Conservation (phyloP, 2,329 filamentous ascomycete genomes). For the Fusarium equiseti region DNA sequence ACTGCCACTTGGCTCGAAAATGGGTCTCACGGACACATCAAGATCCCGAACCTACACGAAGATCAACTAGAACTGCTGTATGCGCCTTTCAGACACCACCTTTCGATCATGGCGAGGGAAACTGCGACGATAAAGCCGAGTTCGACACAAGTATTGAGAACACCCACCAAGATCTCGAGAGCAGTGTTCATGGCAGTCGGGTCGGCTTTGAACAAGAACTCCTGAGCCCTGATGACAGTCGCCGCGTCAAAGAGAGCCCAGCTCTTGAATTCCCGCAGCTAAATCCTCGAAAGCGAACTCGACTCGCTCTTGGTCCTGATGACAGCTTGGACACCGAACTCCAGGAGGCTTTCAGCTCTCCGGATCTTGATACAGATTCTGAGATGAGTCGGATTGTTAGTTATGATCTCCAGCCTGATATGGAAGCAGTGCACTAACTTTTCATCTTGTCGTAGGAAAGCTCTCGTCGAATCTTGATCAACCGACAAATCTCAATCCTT, state of each 20-base stretch:
- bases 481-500: neutral
- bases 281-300: neutral
- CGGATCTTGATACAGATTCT: neutral
- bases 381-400: neutral
- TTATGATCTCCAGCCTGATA: neutral
- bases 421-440: neutral
- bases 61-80: neutral
- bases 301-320: neutral
- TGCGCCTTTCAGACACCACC: neutral
- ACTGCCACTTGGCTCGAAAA: neutral
- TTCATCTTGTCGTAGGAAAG: neutral
- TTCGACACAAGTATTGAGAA: neutral
- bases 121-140: neutral
- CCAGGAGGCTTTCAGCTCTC: neutral
- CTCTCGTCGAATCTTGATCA: neutral
- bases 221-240: neutral
- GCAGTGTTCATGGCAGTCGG: neutral
- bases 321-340: accelerated
- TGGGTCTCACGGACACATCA: neutral
- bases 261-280: neutral
- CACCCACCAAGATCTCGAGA: neutral
- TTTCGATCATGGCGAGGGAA: neutral
- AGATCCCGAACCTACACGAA: neutral
- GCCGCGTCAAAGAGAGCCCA: neutral
- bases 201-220: neutral